phyloP scores from a whole-genome alignment of 345 rosid species.

The Acer yangbiense region DNA sequence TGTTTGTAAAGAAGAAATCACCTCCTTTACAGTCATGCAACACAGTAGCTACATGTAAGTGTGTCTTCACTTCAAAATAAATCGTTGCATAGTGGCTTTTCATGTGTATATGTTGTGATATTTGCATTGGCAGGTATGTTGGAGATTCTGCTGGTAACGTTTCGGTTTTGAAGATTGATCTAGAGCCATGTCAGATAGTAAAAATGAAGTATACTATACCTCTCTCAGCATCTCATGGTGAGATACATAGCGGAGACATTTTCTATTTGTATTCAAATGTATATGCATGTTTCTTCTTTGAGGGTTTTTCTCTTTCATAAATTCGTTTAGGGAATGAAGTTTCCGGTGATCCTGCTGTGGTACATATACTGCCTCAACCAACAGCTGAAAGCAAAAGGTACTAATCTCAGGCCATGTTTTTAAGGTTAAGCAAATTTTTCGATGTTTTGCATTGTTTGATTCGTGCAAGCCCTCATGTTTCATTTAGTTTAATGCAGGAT shows the following conservation, averaged over 20 bases:
- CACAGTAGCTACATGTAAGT: slow-evolving; percentile 69
- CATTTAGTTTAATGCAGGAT: slow-evolving; percentile 48
- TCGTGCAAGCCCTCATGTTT: neutral
- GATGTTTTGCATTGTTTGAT: neutral
- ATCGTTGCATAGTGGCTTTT: slow-evolving; percentile 8
- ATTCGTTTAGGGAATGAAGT: slow-evolving; percentile 55
- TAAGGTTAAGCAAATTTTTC: slow-evolving; percentile 8
- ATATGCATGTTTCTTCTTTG: neutral
- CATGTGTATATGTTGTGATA: slow-evolving; percentile 6
- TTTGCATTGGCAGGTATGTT: slow-evolving; percentile 54
- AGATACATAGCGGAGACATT: slow-evolving; percentile 15
- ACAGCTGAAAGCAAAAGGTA: slow-evolving; percentile 88
- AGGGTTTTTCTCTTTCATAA: neutral
- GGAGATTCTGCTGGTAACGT: slow-evolving; percentile 83
- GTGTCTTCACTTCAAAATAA: slow-evolving; percentile 4
- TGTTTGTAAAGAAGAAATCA: slow-evolving; percentile 55
- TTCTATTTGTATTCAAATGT: neutral
- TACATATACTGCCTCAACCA: slow-evolving; percentile 67
- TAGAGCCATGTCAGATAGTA: slow-evolving; percentile 38
- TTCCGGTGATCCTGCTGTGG: slow-evolving; percentile 56
- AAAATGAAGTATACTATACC: slow-evolving; percentile 76
- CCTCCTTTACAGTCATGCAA: slow-evolving; percentile 67
- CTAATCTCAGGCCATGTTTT: slow-evolving; percentile 14
- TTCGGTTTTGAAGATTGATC: slow-evolving; percentile 64
- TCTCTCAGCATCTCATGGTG: slow-evolving; percentile 71